Evolutionary conservation across 345 rosid species (phyloP), one percentile per base, ranked within the genome.

Genomic region (Geranium rotundifolium): DNA sequence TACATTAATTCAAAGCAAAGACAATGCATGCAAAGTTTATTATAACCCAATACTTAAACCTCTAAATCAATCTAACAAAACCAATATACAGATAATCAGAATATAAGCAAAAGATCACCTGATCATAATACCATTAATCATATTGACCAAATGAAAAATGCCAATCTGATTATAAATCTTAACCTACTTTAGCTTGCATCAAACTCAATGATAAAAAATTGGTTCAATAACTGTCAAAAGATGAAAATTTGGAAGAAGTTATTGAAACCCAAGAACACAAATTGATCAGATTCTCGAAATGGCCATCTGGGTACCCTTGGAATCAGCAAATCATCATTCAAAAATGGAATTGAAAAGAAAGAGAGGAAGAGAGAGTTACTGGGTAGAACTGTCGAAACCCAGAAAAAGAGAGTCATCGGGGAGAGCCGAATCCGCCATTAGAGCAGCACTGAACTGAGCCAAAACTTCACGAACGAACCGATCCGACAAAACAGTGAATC

Each of bases 381-480:
- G 98, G 4, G 96, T 90, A 31, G 99, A 93, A 72, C 89, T 78
- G 58, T 93, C 99, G 70, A 93, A 70, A 19, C 99, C 99, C 18
- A 93, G 90, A 76, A 90, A 93, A 56, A 90, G 78, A 54, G 95
- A 79, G 68, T 74, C 97, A 0, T 61, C 63, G 59, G 93, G 97
- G 72, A 85, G 88, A 70, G 83, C 70, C 2, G 62, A 59, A 69
- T 78, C 79, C 55, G 65, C 85, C 91, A 89, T 84, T 19, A 62
- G 6, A 49, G 30, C 14, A 29, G 30, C 27, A 57, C 57, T 17
- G 14, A 31, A 41, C 62, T n/a, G 4, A 23, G 27, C 14, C 29
- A 19, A 19, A 4, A 19, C 46, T 3, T 46, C 52, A 46, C 52
- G 52, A 12, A 46, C 52, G 52, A 12, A 46, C 52, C 52, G 52